phyloP scores from a whole-genome alignment of 192 early-diverging fungal species.

The Allomyces javanicus region DNA sequence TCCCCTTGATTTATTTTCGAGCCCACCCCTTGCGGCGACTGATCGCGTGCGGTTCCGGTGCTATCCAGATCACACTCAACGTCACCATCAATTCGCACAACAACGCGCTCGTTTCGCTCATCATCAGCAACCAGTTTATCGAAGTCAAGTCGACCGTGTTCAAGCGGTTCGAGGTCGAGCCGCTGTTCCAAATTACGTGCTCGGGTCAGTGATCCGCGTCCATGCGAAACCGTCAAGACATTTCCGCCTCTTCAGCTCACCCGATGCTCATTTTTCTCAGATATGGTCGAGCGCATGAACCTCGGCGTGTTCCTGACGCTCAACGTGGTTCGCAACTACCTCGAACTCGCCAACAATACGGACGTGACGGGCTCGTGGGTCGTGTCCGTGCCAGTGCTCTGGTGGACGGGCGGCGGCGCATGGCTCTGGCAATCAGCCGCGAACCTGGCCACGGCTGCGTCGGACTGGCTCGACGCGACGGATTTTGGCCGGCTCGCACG shows the following conservation, averaged over 20 bases:
- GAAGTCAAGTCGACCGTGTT: constrained; percentile 96
- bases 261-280: constrained; percentile 14
- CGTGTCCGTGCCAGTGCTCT: not conserved
- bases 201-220: too few species aligned
- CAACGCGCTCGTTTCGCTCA: constrained; percentile 76
- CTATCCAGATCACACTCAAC: constrained; percentile 43
- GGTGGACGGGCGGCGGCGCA: not conserved
- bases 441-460: not conserved
- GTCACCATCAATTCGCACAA: constrained; percentile 92
- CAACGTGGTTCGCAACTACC: constrained; percentile 73
- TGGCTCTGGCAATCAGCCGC: constrained; percentile 1
- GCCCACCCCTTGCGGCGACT: too few species aligned
- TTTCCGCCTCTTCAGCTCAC: not conserved
- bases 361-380: not conserved
- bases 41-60: too few species aligned
- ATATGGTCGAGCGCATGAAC: constrained; percentile 94
- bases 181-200: constrained; percentile 86
- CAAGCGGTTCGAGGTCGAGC: constrained; percentile 90
- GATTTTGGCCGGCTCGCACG: not conserved
- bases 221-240: not conserved
- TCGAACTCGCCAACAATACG: constrained; percentile 43
- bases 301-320: constrained; percentile 67
- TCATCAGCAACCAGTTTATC: constrained; percentile 93
- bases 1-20: too few species aligned
- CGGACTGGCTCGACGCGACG: not conserved